These are phyloP conservation scores for Symbiodinium pilosum DNA, from an alignment of 73 alveolate species.

Conservation along the genomic window DNA sequence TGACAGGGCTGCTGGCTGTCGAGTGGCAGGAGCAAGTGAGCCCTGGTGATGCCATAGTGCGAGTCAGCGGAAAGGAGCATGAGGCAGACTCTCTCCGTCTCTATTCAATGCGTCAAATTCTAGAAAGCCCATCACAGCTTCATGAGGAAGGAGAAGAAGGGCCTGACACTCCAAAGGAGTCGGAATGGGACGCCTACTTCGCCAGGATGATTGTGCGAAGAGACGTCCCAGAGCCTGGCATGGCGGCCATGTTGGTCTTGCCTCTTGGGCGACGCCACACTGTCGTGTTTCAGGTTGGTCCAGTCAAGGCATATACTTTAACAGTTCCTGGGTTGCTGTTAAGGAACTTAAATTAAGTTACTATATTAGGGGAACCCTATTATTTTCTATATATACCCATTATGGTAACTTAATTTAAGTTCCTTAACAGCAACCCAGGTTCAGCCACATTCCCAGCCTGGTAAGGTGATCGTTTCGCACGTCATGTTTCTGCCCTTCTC, in stretches of 20 bases:
- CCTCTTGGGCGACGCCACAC: constrained; percentile 76
- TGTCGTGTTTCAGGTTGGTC: constrained; percentile 79
- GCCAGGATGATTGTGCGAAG: constrained; percentile 64
- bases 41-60: constrained; percentile 57
- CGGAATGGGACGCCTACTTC: constrained; percentile 16
- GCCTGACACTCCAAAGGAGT: neutral
- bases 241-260: constrained; percentile 71
- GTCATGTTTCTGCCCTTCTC: constrained; percentile 54
- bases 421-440: no score
- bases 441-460: constrained; percentile 44
- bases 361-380: no score
- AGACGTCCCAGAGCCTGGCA: constrained; percentile 67
- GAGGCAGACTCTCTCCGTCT: neutral
- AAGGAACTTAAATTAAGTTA: no score
- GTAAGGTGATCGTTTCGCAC: constrained; percentile 48
- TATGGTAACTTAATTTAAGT: no score
- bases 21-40: constrained; percentile 18
- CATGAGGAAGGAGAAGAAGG: constrained; percentile 3
- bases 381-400: no score
- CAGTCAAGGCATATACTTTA: constrained; percentile 62
- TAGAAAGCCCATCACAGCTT: neutral
- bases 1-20: constrained; percentile 30
- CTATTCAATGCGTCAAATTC: neutral
- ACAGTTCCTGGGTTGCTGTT: no score
- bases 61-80: neutral